phyloP scores from a whole-genome alignment of 2,329 filamentous ascomycete species.

The Didymellaceae sp. region DNA sequence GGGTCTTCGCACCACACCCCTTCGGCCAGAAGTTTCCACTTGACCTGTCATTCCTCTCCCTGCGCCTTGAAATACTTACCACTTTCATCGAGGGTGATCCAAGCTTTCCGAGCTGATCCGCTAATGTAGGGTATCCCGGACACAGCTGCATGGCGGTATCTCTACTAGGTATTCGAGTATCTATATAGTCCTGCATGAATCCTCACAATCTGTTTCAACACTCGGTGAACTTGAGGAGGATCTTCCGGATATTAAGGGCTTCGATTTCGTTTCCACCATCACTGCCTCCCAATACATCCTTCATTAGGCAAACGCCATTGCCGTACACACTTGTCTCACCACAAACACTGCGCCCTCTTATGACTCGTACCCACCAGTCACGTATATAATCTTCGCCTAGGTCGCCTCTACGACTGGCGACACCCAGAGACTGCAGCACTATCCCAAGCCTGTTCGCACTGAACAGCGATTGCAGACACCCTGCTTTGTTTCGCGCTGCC shows the following conservation, averaged over 20 bases:
- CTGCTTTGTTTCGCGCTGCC: constrained; percentile 36
- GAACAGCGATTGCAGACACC: constrained; percentile 19
- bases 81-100: constrained; percentile 40
- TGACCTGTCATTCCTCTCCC: constrained; percentile 35
- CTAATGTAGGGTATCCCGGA: constrained; percentile 43
- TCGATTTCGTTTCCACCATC: constrained; percentile 11
- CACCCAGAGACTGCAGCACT: constrained; percentile 30
- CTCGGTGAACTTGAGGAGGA: constrained; percentile 34
- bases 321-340: constrained; percentile 38
- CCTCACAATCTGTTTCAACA: constrained; percentile 2
- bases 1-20: constrained; percentile 34
- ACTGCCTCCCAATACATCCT: constrained; percentile 22
- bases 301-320: constrained; percentile 39
- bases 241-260: constrained; percentile 18
- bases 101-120: constrained; percentile 47
- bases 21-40: constrained; percentile 37
- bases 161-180: constrained; percentile 19
- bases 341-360: constrained; percentile 38
- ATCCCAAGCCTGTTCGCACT: constrained; percentile 22
- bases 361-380: constrained; percentile 39
- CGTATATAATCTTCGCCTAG: constrained; percentile 37
- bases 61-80: constrained; percentile 39
- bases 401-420: constrained; percentile 22
- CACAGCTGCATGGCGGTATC: constrained; percentile 31
- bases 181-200: constrained; percentile 19